Percentiles rank a stretch among this genome's conserved stretches.
phyloP scores from a whole-genome alignment of 441 rosid genomes.

The Pelargonium exstipulatum region DNA sequence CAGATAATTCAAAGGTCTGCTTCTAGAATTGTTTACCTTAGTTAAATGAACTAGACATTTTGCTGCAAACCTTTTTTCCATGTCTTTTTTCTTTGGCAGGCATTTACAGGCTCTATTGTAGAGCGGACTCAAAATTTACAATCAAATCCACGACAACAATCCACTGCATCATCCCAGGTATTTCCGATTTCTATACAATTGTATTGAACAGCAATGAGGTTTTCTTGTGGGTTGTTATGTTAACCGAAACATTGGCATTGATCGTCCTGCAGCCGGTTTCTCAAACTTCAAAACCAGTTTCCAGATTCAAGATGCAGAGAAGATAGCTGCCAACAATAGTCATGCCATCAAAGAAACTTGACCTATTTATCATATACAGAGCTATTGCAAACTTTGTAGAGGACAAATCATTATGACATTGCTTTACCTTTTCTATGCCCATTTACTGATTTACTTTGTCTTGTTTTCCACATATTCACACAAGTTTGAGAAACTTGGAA shows the following conservation, averaged over 20 bases:
- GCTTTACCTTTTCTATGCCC: no score
- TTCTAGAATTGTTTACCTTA: slow-evolving; percentile 1
- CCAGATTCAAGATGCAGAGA: slow-evolving; percentile 71
- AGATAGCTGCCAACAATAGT: slow-evolving; percentile 25
- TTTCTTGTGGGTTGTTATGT: neutral
- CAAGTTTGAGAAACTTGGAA: no score
- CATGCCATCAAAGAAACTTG: no score
- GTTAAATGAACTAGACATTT: neutral
- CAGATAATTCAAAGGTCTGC: slow-evolving; percentile 34
- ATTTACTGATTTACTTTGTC: no score
- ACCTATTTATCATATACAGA: no score
- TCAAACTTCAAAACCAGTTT: slow-evolving; percentile 61
- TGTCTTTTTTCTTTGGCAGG: slow-evolving; percentile 5
- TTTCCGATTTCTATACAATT: neutral
- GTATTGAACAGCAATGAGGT: neutral
- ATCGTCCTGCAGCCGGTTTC: slow-evolving; percentile 34
- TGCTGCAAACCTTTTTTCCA: neutral
- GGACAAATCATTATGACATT: no score
- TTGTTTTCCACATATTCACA: no score
- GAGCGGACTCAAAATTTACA: slow-evolving; percentile 42
- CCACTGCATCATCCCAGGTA: slow-evolving; percentile 45
- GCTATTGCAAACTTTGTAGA: no score
- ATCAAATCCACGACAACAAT: slow-evolving; percentile 22
- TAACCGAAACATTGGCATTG: slow-evolving; percentile 14
- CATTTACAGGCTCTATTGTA: slow-evolving; percentile 57